Percentiles rank a stretch among this genome's conserved stretches.
These are phyloP conservation scores for Petunia axillaris DNA, from an alignment of 257 asterid genomes.

Conservation along the genomic window DNA sequence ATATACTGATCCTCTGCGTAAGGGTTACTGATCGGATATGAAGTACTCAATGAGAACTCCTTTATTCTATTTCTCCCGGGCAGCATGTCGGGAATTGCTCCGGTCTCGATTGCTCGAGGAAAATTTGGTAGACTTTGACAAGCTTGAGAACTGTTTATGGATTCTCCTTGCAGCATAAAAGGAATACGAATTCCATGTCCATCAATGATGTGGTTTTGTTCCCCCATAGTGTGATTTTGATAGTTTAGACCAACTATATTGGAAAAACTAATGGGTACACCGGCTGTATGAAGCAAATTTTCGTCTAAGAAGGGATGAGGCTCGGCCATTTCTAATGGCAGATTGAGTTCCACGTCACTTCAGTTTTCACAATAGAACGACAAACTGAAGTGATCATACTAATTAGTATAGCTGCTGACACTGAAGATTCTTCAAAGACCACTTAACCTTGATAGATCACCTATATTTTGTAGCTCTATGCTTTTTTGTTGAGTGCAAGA, in stretches of 20 bases:
- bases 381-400: slow-evolving; percentile 8
- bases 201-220: slow-evolving; percentile 36
- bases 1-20: slow-evolving; percentile 35
- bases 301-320: slow-evolving; percentile 39
- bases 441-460: background rate
- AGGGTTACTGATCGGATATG: slow-evolving; percentile 36
- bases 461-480: background rate
- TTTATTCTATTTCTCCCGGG: slow-evolving; percentile 32
- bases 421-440: background rate
- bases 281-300: slow-evolving; percentile 37
- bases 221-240: slow-evolving; percentile 41
- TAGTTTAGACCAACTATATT: slow-evolving; percentile 32
- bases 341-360: slow-evolving; percentile 25
- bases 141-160: slow-evolving; percentile 37
- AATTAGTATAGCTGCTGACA: background rate
- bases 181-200: slow-evolving; percentile 50
- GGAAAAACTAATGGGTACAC: slow-evolving; percentile 32
- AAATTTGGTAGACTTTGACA: slow-evolving; percentile 29
- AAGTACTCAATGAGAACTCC: slow-evolving; percentile 34
- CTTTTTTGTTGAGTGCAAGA: background rate
- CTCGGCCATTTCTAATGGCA: slow-evolving; percentile 41
- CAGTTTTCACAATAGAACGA: slow-evolving; percentile 21
- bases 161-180: slow-evolving; percentile 41
- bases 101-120: slow-evolving; percentile 23
- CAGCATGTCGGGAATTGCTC: slow-evolving; percentile 33